Percentiles rank a stretch among this genome's conserved stretches.
Conservation (phyloP, 192 early-diverging fungal genomes). For the Podila horticola region DNA sequence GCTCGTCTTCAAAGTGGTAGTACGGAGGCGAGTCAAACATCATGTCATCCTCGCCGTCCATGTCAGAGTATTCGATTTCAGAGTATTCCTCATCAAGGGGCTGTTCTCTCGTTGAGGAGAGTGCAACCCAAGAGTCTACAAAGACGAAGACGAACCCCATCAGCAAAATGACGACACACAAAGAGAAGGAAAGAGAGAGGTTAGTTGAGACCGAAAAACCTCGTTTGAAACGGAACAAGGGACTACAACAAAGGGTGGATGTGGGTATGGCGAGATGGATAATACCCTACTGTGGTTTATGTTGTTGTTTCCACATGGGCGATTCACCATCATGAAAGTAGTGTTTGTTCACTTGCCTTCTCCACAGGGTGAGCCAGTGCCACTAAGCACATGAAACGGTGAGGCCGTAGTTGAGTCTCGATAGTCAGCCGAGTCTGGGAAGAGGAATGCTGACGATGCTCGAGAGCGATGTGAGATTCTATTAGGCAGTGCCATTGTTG, state of each 20-base stretch:
- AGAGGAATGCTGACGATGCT: slow-evolving; percentile 29
- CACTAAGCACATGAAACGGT: slow-evolving; percentile 41
- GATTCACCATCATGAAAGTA: too few relatives aligned
- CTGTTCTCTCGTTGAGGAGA: slow-evolving; percentile 36
- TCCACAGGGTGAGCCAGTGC: slow-evolving; percentile 44
- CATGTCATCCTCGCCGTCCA: slow-evolving; percentile 51
- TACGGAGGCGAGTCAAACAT: slow-evolving; percentile 48
- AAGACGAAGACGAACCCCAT: background rate
- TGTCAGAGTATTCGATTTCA: slow-evolving; percentile 50
- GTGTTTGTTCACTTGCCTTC: slow-evolving; percentile 30
- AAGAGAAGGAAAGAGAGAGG: background rate
- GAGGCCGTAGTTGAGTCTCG: slow-evolving; percentile 24
- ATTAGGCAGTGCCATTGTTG: slow-evolving; percentile 1
- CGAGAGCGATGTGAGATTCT: slow-evolving; percentile 33
- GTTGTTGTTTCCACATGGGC: too few relatives aligned
- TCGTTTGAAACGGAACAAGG: background rate
- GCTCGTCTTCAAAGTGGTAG: slow-evolving; percentile 41
- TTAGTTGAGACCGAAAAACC: background rate
- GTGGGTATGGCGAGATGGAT: too few relatives aligned
- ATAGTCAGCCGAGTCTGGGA: slow-evolving; percentile 48
- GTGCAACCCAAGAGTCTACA: slow-evolving; percentile 44
- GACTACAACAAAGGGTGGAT: too few relatives aligned
- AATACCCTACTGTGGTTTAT: too few relatives aligned
- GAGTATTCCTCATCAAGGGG: slow-evolving; percentile 46
- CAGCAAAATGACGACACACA: background rate